These are phyloP conservation scores for Malus fusca DNA, from an alignment of 306 rosid genomes.

Conservation along the genomic window DNA sequence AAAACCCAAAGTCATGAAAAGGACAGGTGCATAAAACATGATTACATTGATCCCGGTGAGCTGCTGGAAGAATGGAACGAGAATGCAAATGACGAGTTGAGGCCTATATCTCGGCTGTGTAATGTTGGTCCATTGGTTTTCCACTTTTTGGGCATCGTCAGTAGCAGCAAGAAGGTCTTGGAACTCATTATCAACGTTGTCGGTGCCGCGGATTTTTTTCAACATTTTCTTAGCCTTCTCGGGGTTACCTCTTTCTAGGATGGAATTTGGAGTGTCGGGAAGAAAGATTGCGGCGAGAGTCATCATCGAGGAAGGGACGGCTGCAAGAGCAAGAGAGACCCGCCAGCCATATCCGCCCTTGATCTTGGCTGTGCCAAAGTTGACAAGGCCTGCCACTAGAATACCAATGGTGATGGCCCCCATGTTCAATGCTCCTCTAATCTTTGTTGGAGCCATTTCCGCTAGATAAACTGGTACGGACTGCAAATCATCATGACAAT, in stretches of 20 bases:
- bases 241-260: not conserved
- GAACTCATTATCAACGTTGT: not conserved
- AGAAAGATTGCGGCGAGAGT: not conserved
- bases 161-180: not conserved
- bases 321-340: not conserved
- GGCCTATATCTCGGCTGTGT: not conserved
- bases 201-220: not conserved
- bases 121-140: not conserved
- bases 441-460: constrained; percentile 1
- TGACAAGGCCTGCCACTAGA: not conserved
- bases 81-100: not conserved
- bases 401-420: not conserved
- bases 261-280: not conserved
- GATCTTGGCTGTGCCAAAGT: not conserved
- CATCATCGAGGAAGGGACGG: not conserved
- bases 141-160: not conserved
- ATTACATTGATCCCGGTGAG: not conserved
- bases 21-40: not conserved
- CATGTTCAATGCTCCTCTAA: not conserved
- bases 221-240: not conserved
- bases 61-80: not conserved
- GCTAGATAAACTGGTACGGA: not conserved
- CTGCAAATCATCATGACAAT: not conserved
- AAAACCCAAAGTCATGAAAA: not conserved
- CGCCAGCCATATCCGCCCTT: not conserved